A percentile compares a stretch with the other conserved stretches of the same genome.
Conservation (phyloP, 257 asterid species). For the Striga asiatica region DNA sequence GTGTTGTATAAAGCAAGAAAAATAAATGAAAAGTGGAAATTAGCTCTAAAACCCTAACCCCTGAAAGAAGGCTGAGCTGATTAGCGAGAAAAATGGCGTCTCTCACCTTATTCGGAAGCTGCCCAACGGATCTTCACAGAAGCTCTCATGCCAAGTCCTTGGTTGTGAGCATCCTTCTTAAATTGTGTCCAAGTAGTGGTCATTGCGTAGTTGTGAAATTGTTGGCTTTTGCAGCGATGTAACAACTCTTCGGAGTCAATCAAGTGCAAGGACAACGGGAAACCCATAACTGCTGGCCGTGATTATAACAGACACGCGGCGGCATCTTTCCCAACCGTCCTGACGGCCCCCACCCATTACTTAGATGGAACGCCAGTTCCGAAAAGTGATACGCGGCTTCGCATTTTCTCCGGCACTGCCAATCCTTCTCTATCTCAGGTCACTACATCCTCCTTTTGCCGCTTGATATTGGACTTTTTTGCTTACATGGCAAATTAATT, state of each 20-base stretch:
- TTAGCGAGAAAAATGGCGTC: slow-evolving; percentile 33
- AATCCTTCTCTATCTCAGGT: slow-evolving; percentile 81
- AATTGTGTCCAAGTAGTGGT: background rate
- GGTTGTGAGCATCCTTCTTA: slow-evolving; percentile 19
- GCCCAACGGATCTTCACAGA: slow-evolving; percentile 21
- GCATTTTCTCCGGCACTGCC: slow-evolving; percentile 87
- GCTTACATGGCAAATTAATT: background rate
- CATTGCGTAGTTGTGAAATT: background rate
- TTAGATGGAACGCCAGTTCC: slow-evolving; percentile 21
- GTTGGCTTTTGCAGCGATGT: slow-evolving; percentile 38
- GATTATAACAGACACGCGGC: slow-evolving; percentile 20
- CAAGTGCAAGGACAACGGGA: slow-evolving; percentile 55
- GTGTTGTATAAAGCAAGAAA: too few relatives aligned
- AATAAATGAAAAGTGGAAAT: too few relatives aligned
- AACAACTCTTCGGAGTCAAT: slow-evolving; percentile 49
- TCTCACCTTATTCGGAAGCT: slow-evolving; percentile 30
- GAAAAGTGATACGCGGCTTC: slow-evolving; percentile 48
- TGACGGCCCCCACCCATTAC: slow-evolving; percentile 29
- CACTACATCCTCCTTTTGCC: background rate
- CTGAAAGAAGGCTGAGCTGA: slow-evolving; percentile 6
- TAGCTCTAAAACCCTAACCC: slow-evolving; percentile 19
- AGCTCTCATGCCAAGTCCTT: slow-evolving; percentile 8
- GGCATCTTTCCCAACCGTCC: slow-evolving; percentile 39
- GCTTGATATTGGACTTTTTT: background rate
- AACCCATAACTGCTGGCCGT: slow-evolving; percentile 21